Conservation (phyloP, 148 eudicot species). For the Suaeda aralocaspica region DNA sequence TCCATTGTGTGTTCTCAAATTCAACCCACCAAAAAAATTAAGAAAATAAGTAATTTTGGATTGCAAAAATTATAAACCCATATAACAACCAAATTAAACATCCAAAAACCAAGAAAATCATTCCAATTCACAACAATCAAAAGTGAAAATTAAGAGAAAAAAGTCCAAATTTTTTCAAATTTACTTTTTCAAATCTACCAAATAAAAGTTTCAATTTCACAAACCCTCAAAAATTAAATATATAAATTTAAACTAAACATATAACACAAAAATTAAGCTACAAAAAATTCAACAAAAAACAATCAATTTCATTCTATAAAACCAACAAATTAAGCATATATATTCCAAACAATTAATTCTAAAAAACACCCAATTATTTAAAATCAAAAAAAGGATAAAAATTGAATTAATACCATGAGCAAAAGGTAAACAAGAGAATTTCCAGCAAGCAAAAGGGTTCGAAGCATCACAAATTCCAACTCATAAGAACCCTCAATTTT, state of each 20-base stretch:
- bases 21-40: background rate
- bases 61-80: no score
- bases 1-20: background rate
- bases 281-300: background rate
- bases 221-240: background rate
- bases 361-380: no score
- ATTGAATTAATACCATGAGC: conserved; percentile 41
- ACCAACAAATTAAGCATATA: background rate
- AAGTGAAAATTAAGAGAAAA: background rate
- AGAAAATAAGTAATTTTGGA: no score
- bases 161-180: background rate
- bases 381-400: conserved; percentile 19
- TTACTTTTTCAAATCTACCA: background rate
- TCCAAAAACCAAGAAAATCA: no score
- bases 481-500: conserved; percentile 27
- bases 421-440: conserved; percentile 52
- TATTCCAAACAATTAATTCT: background rate
- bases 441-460: conserved; percentile 51
- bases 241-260: background rate
- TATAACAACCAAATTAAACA: no score
- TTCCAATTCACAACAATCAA: background rate
- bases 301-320: background rate
- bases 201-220: background rate
- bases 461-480: conserved; percentile 35
- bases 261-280: background rate